Conservation (phyloP, 176 grass and related monocot genomes). For the Ensete glaucum region DNA sequence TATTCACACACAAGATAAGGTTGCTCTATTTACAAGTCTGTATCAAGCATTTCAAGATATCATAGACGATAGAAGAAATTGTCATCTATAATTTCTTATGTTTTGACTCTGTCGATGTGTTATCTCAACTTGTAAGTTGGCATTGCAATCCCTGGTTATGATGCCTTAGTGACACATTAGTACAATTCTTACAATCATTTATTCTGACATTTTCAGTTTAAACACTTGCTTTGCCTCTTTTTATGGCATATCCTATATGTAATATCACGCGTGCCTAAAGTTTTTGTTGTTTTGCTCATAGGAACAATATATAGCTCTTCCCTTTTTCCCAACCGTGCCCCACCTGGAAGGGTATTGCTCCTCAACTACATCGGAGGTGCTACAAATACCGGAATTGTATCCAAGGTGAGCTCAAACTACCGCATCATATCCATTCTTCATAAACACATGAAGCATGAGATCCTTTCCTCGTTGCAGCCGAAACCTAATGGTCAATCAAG, state of each 20-base stretch:
- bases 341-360: slow-evolving; percentile 69
- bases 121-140: too few species aligned
- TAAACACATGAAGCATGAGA: not conserved
- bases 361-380: slow-evolving; percentile 95
- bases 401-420: slow-evolving; percentile 40
- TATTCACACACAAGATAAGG: too few species aligned
- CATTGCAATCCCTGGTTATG: too few species aligned
- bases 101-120: too few species aligned
- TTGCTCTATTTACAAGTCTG: too few species aligned
- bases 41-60: too few species aligned
- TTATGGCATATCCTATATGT: not conserved
- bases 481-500: not conserved
- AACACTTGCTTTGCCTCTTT: not conserved
- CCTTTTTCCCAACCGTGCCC: slow-evolving; percentile 87
- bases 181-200: not conserved
- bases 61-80: too few species aligned
- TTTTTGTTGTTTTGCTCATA: slow-evolving; percentile 3
- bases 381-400: slow-evolving; percentile 73
- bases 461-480: not conserved
- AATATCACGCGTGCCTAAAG: not conserved
- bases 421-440: not conserved
- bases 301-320: slow-evolving; percentile 96
- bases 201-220: not conserved
- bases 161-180: not conserved
- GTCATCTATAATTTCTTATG: too few species aligned